A percentile compares a stretch with the other conserved stretches of the same genome.
Evolutionary conservation across 257 asterid species (phyloP).

Genomic region (Rhazya stricta): DNA sequence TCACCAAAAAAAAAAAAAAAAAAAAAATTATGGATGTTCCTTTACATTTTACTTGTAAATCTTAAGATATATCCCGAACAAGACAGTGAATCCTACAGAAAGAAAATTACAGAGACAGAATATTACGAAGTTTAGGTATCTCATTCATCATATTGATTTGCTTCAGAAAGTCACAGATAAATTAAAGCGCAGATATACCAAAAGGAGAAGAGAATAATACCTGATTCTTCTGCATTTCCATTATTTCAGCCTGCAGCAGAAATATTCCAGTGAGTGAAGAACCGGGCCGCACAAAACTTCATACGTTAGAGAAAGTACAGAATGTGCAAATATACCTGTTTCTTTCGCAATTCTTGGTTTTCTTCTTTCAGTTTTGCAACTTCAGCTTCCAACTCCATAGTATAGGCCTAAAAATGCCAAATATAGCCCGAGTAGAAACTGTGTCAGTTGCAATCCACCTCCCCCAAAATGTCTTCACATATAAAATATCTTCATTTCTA

Average conservation of each 20-base stretch:
- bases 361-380: slow-evolving; percentile 88
- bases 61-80: neutral
- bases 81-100: neutral
- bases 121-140: neutral
- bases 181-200: neutral
- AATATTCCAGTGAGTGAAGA: neutral
- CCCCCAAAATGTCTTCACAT: neutral
- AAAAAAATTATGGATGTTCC: no score
- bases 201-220: slow-evolving; percentile 16
- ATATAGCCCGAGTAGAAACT: neutral
- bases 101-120: neutral
- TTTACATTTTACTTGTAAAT: neutral
- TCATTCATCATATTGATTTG: neutral
- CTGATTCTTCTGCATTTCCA: slow-evolving; percentile 55
- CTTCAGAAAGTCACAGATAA: neutral
- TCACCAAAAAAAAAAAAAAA: neutral
- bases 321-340: slow-evolving; percentile 42
- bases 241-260: slow-evolving; percentile 31
- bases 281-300: neutral
- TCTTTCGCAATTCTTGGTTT: slow-evolving; percentile 59
- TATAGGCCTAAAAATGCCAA: slow-evolving; percentile 59
- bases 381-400: slow-evolving; percentile 84
- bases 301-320: neutral
- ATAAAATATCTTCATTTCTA: neutral
- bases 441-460: neutral